phyloP scores from a whole-genome alignment of 805 yeast species.

The Candida chauliodis region DNA sequence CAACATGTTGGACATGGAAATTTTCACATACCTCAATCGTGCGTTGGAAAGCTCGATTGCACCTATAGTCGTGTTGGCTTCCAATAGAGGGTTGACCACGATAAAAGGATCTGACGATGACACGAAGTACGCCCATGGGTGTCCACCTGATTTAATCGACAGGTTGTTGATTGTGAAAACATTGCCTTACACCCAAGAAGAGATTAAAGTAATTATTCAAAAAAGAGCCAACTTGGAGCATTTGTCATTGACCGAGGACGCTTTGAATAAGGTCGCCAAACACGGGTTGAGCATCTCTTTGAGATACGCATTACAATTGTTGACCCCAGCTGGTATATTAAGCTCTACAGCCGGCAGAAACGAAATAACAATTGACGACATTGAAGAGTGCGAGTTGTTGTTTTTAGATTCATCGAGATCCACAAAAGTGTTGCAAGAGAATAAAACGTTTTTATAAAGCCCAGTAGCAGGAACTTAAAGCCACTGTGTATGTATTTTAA shows the following conservation, averaged over 20 bases:
- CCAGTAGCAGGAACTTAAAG: too few relatives aligned
- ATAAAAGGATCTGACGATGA: constrained; percentile 86
- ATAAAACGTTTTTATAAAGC: constrained; percentile 34
- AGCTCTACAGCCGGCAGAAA: constrained; percentile 69
- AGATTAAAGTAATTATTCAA: constrained; percentile 74
- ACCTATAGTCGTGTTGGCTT: constrained; percentile 92
- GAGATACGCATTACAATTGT: constrained; percentile 86
- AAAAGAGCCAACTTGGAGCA: constrained; percentile 80
- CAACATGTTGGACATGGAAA: constrained; percentile 96
- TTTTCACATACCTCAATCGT: constrained; percentile 90
- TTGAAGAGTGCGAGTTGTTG: constrained; percentile 77
- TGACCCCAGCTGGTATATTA: constrained; percentile 86
- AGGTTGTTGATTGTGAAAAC: constrained; percentile 90
- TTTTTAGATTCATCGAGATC: constrained; percentile 87
- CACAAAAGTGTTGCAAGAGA: constrained; percentile 59
- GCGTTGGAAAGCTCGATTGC: constrained; percentile 91
- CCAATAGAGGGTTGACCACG: constrained; percentile 90
- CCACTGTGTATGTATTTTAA: too few relatives aligned
- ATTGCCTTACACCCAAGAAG: constrained; percentile 79
- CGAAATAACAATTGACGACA: constrained; percentile 64
- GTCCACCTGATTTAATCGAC: constrained; percentile 93
- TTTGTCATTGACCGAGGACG: constrained; percentile 61
- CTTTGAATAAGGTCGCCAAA: constrained; percentile 67
- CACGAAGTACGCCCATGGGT: constrained; percentile 87
- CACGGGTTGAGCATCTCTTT: constrained; percentile 77